phyloP scores from a whole-genome alignment of 2,329 filamentous ascomycete species.

The Penicillium sp. region DNA sequence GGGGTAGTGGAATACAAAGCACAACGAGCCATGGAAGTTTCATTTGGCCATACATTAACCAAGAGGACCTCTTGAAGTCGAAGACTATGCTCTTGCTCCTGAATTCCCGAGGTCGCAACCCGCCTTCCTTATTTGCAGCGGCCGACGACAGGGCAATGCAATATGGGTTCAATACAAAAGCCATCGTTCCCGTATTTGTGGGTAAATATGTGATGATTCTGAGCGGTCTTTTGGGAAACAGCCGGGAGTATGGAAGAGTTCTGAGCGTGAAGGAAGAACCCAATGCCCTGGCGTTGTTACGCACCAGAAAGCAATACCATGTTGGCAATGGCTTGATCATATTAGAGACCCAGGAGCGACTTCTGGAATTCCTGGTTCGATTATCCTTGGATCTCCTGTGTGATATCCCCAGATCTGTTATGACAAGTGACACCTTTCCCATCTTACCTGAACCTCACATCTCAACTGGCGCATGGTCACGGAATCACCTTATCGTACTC shows the following conservation, averaged over 20 bases:
- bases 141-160: constrained; percentile 44
- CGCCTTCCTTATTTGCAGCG: constrained; percentile 50
- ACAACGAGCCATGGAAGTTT: constrained; percentile 36
- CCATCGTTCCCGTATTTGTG: constrained; percentile 28
- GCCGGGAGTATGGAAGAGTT: constrained; percentile 40
- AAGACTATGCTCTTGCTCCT: constrained; percentile 54
- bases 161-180: constrained; percentile 29
- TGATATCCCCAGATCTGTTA: constrained; percentile 41
- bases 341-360: constrained; percentile 53
- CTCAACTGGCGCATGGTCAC: constrained; percentile 39
- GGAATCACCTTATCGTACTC: constrained; percentile 56
- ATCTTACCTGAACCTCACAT: constrained; percentile 43
- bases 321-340: constrained; percentile 53
- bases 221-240: constrained; percentile 30
- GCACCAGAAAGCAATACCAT: constrained; percentile 37
- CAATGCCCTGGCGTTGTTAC: constrained; percentile 43
- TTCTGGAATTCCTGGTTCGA: constrained; percentile 52
- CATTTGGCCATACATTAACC: constrained; percentile 59
- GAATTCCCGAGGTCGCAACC: constrained; percentile 52
- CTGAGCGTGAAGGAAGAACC: constrained; percentile 38
- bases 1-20: constrained; percentile 14
- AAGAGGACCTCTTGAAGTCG: constrained; percentile 54
- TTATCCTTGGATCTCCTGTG: constrained; percentile 52
- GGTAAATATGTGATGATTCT: constrained; percentile 36
- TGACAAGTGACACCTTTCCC: constrained; percentile 30